Evolutionary conservation across 1,284 basidiomycete species (phyloP).

Genomic region (Naganishia albida): DNA sequence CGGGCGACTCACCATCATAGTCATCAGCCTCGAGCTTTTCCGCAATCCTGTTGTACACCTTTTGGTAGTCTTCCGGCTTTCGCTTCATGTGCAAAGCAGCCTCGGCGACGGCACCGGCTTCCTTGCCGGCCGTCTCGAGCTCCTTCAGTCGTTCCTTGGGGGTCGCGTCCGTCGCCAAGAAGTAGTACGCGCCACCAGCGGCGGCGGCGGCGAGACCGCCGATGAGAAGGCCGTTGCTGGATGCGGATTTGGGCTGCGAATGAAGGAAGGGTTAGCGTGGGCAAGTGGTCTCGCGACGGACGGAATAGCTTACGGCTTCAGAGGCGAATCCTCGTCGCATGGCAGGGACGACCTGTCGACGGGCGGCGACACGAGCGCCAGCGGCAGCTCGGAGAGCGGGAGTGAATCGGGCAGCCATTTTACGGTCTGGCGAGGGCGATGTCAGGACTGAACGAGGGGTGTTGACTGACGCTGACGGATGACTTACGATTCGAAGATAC

Average conservation of each 20-base stretch:
- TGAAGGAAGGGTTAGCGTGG: constrained; percentile 43
- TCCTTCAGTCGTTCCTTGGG: constrained; percentile 57
- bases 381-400: constrained; percentile 30
- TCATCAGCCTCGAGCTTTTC: constrained; percentile 72
- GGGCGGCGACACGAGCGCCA: constrained; percentile 24
- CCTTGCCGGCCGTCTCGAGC: constrained; percentile 61
- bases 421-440: not conserved
- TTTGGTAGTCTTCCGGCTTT: constrained; percentile 72
- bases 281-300: constrained; percentile 26
- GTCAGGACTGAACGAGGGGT: not conserved
- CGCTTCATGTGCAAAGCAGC: constrained; percentile 50
- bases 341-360: constrained; percentile 25
- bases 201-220: constrained; percentile 46
- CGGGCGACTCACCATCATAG: constrained; percentile 72
- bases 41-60: constrained; percentile 86
- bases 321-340: constrained; percentile 28
- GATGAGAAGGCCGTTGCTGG: constrained; percentile 39
- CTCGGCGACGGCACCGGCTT: constrained; percentile 64
- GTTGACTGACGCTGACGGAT: too few relatives aligned
- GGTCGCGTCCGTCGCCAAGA: constrained; percentile 47
- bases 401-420: constrained; percentile 26
- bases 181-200: constrained; percentile 51
- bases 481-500: too few relatives aligned
- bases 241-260: constrained; percentile 32
- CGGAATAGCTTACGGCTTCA: constrained; percentile 20